Evolutionary conservation across 805 yeast genomes (phyloP), one percentile per base, ranked within the genome.

Genomic region (Metschnikowia similis): DNA sequence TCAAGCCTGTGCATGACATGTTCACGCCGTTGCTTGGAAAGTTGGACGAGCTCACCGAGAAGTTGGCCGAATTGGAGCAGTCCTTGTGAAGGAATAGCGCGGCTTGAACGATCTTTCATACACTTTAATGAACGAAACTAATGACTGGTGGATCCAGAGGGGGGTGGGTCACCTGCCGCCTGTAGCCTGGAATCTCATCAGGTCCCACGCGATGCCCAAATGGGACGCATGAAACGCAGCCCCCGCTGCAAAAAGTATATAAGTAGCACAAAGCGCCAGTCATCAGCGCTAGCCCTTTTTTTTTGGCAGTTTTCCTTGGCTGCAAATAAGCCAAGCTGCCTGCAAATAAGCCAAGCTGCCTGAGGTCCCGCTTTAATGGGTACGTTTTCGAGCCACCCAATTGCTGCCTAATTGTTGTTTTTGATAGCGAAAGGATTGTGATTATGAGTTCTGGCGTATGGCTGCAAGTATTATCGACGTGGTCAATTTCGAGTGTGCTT

Each of bases 1-100:
- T 62, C 45, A 62, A 64, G 53, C 71, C 72, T 4, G 79, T 83
- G 7, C 76, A 74, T 42, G 76, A 75, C 21, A 70, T 83, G 62
- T 84, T 83, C 64, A 69, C 77, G 56, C 87, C 87, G 2, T 71
- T 85, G 7, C 69, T 84, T 45, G 73, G 74, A 26, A 77, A 77
- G 48, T 69, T 73, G 51, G 77, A 73, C 55, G 72, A 67, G 55
- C 64, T 73, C 50, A 74, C 75, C 2, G 73, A 70, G 45, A 69
- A 66, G 53, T 62, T 73, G 51, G 75, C 75, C 0, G 72, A 71
- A 57, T 61, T 73, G 29, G 66, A 64, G 54, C 59, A 55, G 36
- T 37, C 47, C 6, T 32, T 32, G 16, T 32, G 7, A 32, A 8
- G n/a, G 8, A 3, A 16, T 21, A 21, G 21, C 21, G 5, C 21